Evolutionary conservation across 306 rosid genomes (phyloP).

Genomic region (Prunus kanzakura): DNA sequence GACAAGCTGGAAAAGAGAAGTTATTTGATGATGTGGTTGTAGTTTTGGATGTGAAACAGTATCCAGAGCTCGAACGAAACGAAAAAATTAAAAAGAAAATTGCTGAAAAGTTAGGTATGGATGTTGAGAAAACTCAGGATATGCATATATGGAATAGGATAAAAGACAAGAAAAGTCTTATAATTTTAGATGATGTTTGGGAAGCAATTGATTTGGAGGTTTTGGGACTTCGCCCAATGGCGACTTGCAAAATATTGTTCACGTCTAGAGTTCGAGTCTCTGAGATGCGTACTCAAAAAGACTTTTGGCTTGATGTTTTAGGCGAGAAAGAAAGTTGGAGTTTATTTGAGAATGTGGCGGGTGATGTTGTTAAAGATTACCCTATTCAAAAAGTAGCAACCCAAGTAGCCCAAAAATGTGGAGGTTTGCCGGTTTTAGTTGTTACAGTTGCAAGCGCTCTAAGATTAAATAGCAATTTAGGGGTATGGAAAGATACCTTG

Average conservation of each 20-base stretch:
- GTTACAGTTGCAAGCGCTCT: too few species aligned
- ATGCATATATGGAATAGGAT: neutral
- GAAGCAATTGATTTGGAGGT: constrained; percentile 8
- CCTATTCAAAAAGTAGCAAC: too few species aligned
- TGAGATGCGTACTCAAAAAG: constrained; percentile 13
- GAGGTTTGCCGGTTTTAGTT: too few species aligned
- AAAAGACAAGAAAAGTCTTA: neutral
- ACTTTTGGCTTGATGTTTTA: constrained; percentile 1
- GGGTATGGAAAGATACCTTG: too few species aligned
- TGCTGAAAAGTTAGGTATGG: constrained; percentile 16
- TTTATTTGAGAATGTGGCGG: constrained; percentile 17
- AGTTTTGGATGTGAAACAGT: too few species aligned
- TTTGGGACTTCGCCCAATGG: constrained; percentile 6
- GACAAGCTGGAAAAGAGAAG: constrained; percentile 13
- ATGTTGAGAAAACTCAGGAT: neutral
- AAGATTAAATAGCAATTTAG: too few species aligned
- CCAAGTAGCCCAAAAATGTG: too few species aligned
- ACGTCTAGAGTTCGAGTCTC: constrained; percentile 26
- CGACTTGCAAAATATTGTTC: constrained; percentile 19
- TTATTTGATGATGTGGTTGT: constrained; percentile 10
- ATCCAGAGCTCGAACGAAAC: too few species aligned
- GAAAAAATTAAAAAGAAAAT: constrained; percentile 14
- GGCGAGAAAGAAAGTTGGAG: constrained; percentile 21
- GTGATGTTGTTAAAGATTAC: neutral
- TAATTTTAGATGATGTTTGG: constrained; percentile 24